Evolutionary conservation across 73 alveolate genomes (phyloP).

Genomic region (Diophrys appendiculata): DNA sequence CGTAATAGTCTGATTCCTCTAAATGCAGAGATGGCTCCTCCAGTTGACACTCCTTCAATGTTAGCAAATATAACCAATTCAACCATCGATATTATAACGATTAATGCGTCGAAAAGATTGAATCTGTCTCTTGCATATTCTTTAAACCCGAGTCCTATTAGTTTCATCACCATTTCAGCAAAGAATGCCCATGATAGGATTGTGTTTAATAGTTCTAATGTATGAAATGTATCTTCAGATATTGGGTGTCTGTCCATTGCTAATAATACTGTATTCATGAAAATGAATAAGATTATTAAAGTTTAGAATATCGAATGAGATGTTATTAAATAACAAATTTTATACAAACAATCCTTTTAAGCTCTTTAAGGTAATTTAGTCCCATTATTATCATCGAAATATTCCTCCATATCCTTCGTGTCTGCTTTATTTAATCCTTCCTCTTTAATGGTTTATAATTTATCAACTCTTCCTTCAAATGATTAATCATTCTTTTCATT

Average conservation of each 20-base stretch:
- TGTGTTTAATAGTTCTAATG: slow-evolving; percentile 20
- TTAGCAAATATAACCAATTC: slow-evolving; percentile 41
- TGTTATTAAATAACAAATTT: neutral
- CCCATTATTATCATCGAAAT: too few species aligned
- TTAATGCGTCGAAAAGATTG: slow-evolving; percentile 70
- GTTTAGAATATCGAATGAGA: neutral
- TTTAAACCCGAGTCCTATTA: slow-evolving; percentile 66
- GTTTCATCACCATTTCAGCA: slow-evolving; percentile 65
- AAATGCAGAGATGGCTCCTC: slow-evolving; percentile 73
- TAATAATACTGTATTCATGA: slow-evolving; percentile 54
- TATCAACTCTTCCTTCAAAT: too few species aligned
- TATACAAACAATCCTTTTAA: too few species aligned
- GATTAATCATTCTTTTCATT: too few species aligned
- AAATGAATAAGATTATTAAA: neutral
- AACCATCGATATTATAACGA: slow-evolving; percentile 53
- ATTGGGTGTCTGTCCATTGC: slow-evolving; percentile 64
- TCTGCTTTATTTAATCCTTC: too few species aligned
- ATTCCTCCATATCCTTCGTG: too few species aligned
- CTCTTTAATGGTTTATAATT: too few species aligned
- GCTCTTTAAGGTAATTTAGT: too few species aligned
- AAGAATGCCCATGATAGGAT: slow-evolving; percentile 37
- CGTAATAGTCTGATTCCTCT: slow-evolving; percentile 76
- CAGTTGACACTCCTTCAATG: slow-evolving; percentile 17
- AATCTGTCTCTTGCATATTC: slow-evolving; percentile 71
- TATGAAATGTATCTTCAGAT: neutral